phyloP scores from a whole-genome alignment of 805 yeast genomes.

The Kregervanrija fluxuum region DNA sequence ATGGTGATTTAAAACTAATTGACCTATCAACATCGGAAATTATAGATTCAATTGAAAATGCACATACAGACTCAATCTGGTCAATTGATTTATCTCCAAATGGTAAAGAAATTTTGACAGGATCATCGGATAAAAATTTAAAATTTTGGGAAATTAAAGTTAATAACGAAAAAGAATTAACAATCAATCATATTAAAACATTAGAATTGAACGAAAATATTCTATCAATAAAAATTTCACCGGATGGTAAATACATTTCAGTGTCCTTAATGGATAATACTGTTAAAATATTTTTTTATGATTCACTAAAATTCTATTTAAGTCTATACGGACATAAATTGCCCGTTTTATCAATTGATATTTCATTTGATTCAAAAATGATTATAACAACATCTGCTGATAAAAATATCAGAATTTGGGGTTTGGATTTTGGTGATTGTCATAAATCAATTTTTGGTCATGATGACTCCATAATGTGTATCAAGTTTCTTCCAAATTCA shows the following conservation, averaged over 20 bases:
- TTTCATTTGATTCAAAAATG: slow-evolving; percentile 80
- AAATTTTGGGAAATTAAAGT: slow-evolving; percentile 84
- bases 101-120: slow-evolving; percentile 80
- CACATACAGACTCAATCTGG: slow-evolving; percentile 80
- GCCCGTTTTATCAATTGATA: slow-evolving; percentile 90
- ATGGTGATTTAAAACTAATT: slow-evolving; percentile 75
- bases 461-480: slow-evolving; percentile 90
- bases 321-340: slow-evolving; percentile 93
- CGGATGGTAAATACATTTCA: slow-evolving; percentile 71
- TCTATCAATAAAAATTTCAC: slow-evolving; percentile 69
- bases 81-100: slow-evolving; percentile 80
- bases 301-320: slow-evolving; percentile 78
- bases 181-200: slow-evolving; percentile 67
- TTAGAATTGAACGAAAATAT: slow-evolving; percentile 85
- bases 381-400: slow-evolving; percentile 94
- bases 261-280: slow-evolving; percentile 86
- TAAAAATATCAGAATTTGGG: slow-evolving; percentile 97
- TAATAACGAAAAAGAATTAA: slow-evolving; percentile 57
- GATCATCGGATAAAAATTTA: slow-evolving; percentile 87
- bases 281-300: slow-evolving; percentile 89
- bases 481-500: slow-evolving; percentile 72
- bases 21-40: slow-evolving; percentile 80
- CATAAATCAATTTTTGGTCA: slow-evolving; percentile 95
- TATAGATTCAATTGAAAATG: slow-evolving; percentile 61
- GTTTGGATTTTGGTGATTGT: slow-evolving; percentile 97